Base-by-base conservation (phyloP, 1,284 basidiomycete species). In the Vanrija pseudolonga region DNA sequence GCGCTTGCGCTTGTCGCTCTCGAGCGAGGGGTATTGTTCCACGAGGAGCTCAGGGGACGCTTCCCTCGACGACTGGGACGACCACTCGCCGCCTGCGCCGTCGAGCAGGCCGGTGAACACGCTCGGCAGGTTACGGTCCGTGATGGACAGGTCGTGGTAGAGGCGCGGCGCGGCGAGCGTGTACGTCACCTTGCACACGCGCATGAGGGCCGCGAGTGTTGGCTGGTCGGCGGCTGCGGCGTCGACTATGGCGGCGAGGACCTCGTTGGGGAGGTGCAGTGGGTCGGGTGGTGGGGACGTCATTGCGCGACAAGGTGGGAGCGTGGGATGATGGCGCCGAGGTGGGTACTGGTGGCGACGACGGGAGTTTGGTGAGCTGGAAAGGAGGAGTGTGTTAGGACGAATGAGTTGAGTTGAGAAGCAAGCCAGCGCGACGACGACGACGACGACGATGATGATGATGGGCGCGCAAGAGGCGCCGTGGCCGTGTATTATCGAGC, bases 111-210 rank as follows among this genome's bases (percentile, higher is more conserved):
- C 55, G 3, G 44, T 5, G 42, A 55, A 40, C 12, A 56, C 47
- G 6, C 40, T 32, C 0, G 40, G 7, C 8, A 56, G 51, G 19
- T 46, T 56, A 14, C 6, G n/a, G 23, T 53, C 40, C 5, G 51
- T 59, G 18, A 59, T 26, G 12, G 37, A 15, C 8, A 59, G 40
- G 39, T 53, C 51, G 37, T 36, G 40, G 48, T 56, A 59, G 19
- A 59, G 53, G 5, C 19, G 51, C 11, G 43, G 45, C 3, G 43
- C 44, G 20, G 50, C 57, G 3, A 59, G 45, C 12, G 39, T 42
- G 51, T 59, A 56, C n/a, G 48, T 45, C 2, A 45, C 23, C 6
- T 37, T 36, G 41, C 42, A 45, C n/a, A 48, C 51, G 6, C 39
- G 38, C 42, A 56, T 32, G 22, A 55, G 48, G 1, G 51, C 32